These are phyloP conservation scores for Davidsoniella australis DNA, from an alignment of 2,329 filamentous ascomycete genomes.

Conservation along the genomic window DNA sequence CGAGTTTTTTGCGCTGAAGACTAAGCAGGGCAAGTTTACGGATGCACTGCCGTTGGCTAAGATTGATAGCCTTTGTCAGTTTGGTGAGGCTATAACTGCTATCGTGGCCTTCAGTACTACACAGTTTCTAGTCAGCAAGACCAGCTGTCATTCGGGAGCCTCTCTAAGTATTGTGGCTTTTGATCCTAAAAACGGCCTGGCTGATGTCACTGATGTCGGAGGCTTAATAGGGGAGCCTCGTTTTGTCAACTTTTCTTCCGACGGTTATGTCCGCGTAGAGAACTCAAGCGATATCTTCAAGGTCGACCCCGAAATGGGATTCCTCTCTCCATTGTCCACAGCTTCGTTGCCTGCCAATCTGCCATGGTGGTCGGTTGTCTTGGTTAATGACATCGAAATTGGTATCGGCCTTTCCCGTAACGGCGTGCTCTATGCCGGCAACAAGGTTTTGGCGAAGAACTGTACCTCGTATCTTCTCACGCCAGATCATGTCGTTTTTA, in stretches of 20 bases:
- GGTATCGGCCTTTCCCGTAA: conserved; percentile 53
- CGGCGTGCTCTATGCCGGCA: conserved; percentile 65
- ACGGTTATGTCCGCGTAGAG: conserved; percentile 6
- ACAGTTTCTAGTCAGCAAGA: conserved; percentile 4
- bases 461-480: conserved; percentile 85
- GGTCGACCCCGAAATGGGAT: conserved; percentile 1
- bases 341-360: conserved; percentile 22
- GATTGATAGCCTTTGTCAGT: not conserved
- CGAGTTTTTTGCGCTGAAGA: conserved; percentile 52
- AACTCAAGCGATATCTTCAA: conserved; percentile 7
- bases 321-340: not conserved
- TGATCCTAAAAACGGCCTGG: not conserved
- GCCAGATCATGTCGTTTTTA: conserved; percentile 69
- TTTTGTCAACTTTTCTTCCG: conserved; percentile 2
- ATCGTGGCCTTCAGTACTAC: not conserved
- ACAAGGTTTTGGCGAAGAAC: conserved; percentile 58
- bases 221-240: not conserved
- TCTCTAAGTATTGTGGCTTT: not conserved
- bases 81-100: not conserved
- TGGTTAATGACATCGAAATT: conserved; percentile 25
- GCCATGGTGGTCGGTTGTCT: conserved; percentile 27
- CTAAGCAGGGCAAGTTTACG: conserved; percentile 29
- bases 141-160: not conserved
- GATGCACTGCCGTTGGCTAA: conserved; percentile 15
- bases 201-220: not conserved